phyloP scores from a whole-genome alignment of 1,284 basidiomycete species.

The Ganoderma lingzhi region DNA sequence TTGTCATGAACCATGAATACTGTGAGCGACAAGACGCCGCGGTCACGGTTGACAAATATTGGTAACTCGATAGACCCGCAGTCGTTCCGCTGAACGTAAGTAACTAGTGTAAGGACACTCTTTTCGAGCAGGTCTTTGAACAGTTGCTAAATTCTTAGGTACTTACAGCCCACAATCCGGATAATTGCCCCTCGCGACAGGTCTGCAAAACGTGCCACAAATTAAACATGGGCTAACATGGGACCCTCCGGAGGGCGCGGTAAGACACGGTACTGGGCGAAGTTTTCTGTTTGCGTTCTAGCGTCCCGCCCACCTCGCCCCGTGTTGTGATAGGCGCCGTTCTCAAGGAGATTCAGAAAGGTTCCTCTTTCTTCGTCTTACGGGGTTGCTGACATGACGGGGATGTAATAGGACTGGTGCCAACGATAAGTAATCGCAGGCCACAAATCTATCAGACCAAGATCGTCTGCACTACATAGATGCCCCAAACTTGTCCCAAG shows the following conservation, averaged over 20 bases:
- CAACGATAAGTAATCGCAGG: not conserved
- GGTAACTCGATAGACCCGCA: not conserved
- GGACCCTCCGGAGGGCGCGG: not conserved
- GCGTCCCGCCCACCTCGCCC: not conserved
- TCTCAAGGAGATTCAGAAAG: not conserved
- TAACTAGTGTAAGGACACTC: not conserved
- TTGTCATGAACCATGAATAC: not conserved
- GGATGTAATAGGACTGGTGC: not conserved
- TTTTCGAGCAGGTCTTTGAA: not conserved
- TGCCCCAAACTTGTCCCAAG: not conserved
- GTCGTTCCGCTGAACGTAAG: not conserved
- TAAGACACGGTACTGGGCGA: not conserved
- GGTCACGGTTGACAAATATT: not conserved
- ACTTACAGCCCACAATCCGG: not conserved
- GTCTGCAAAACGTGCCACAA: not conserved
- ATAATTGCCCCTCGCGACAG: not conserved
- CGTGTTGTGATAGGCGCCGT: not conserved
- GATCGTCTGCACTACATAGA: not conserved
- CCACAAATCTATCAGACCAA: not conserved
- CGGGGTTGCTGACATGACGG: not conserved
- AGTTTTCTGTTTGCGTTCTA: not conserved
- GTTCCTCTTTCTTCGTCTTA: not conserved
- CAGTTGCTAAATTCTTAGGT: not conserved
- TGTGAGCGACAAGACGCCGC: not conserved
- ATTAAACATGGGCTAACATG: slow-evolving; percentile 1